Conservation (phyloP, 192 early-diverging fungal species). For the Umbelopsis vinacea region DNA sequence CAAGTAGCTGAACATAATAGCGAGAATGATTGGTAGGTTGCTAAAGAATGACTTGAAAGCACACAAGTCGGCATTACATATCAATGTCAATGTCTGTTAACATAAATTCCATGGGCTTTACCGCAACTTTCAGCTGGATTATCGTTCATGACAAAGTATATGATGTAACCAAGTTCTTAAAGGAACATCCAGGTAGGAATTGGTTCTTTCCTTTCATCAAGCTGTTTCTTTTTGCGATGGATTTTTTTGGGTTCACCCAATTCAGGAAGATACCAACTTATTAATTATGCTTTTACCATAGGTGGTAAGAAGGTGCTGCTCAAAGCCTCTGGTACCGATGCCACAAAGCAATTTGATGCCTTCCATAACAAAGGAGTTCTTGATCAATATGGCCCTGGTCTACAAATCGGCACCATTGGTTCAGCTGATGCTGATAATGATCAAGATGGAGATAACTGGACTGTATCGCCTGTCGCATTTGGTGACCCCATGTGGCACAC, state of each 20-base stretch:
- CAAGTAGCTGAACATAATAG: constrained; percentile 51
- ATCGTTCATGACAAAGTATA: constrained; percentile 64
- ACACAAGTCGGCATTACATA: too few relatives aligned
- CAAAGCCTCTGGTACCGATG: constrained; percentile 79
- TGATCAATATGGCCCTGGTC: constrained; percentile 63
- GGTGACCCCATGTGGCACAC: constrained; percentile 81
- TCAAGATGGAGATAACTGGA: constrained; percentile 35
- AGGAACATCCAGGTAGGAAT: constrained; percentile 57
- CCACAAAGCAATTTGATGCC: constrained; percentile 83
- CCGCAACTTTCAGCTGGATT: constrained; percentile 48
- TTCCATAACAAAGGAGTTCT: constrained; percentile 77
- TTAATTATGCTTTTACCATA: not conserved
- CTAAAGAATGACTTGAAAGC: too few relatives aligned
- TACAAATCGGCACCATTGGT: constrained; percentile 69
- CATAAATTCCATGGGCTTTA: too few relatives aligned
- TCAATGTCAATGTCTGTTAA: too few relatives aligned
- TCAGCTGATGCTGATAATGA: constrained; percentile 38
- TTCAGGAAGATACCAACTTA: constrained; percentile 15
- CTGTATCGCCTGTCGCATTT: constrained; percentile 69
- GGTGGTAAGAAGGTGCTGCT: constrained; percentile 73
- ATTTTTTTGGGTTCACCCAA: not conserved
- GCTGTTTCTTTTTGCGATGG: too few relatives aligned
- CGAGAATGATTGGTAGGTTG: constrained; percentile 35
- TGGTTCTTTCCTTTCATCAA: not conserved
- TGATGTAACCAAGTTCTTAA: constrained; percentile 59